A percentile compares a stretch with the other conserved stretches of the same genome.
These are phyloP conservation scores for Aleurites moluccanus DNA, from an alignment of 441 rosid species.

Conservation along the genomic window DNA sequence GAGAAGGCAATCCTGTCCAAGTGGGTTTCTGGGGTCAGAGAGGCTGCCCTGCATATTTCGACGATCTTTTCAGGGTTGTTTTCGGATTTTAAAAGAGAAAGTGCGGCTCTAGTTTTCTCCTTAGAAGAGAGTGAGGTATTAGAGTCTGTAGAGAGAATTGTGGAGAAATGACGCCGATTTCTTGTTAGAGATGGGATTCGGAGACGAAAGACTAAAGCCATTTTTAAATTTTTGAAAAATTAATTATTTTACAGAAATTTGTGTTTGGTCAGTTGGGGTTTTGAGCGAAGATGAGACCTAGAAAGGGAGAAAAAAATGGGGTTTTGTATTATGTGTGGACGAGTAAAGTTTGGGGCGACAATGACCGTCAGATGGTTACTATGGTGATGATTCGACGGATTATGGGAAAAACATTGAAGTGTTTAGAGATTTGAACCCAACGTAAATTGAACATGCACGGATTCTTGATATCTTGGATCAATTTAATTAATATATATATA, in stretches of 20 bases:
- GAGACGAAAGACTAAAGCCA: slow-evolving; percentile 61
- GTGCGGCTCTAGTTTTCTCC: slow-evolving; percentile 61
- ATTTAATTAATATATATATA: no score
- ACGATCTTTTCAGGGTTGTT: slow-evolving; percentile 61
- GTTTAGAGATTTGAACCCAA: slow-evolving; percentile 50
- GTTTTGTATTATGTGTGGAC: neutral
- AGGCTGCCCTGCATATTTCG: slow-evolving; percentile 74
- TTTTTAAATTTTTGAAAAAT: slow-evolving; percentile 21
- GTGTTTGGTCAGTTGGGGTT: neutral
- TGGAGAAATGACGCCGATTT: slow-evolving; percentile 35
- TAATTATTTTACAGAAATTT: neutral
- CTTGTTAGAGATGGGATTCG: slow-evolving; percentile 34
- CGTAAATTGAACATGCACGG: slow-evolving; percentile 97
- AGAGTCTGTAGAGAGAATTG: slow-evolving; percentile 48
- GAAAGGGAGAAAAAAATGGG: neutral
- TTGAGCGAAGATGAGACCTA: neutral
- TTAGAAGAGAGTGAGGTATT: slow-evolving; percentile 51
- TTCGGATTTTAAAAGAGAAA: slow-evolving; percentile 67
- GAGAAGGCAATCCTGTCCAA: slow-evolving; percentile 68
- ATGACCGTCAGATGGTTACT: no score
- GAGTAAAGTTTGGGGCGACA: neutral
- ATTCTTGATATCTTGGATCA: no score
- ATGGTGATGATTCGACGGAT: no score
- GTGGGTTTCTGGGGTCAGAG: slow-evolving; percentile 57
- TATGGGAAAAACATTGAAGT: neutral